Percentiles rank a stretch among this genome's conserved stretches.
These are phyloP conservation scores for Garcia nutans DNA, from an alignment of 345 rosid species.

Conservation along the genomic window DNA sequence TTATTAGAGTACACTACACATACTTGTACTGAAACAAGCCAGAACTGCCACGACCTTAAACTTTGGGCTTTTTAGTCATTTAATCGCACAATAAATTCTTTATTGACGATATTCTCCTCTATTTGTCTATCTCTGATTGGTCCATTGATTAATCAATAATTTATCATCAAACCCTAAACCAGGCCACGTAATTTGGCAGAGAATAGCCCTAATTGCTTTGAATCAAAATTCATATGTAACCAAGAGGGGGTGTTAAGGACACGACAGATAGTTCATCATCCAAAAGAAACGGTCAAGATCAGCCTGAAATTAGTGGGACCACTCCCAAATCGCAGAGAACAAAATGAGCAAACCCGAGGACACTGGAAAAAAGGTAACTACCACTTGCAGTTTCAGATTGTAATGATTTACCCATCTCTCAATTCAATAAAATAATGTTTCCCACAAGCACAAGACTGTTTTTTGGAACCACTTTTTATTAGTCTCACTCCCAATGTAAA, in stretches of 20 bases:
- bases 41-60: background rate
- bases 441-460: constrained; percentile 1
- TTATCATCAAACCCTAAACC: constrained; percentile 4
- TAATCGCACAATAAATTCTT: background rate
- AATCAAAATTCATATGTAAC: background rate
- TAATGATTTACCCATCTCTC: constrained; percentile 2
- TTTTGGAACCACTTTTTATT: constrained; percentile 2
- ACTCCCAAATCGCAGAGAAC: constrained; percentile 35
- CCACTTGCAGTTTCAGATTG: constrained; percentile 19
- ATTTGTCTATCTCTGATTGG: background rate
- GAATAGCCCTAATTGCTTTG: constrained; percentile 18
- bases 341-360: constrained; percentile 63
- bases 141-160: background rate
- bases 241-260: background rate
- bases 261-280: constrained; percentile 44
- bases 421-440: background rate
- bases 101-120: background rate
- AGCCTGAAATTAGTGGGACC: constrained; percentile 38
- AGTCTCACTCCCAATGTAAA: background rate
- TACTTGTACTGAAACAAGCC: background rate
- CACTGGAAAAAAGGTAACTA: constrained; percentile 40
- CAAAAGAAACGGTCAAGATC: constrained; percentile 48
- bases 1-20: background rate
- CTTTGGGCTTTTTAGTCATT: background rate
- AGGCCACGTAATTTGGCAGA: background rate